Base-by-base conservation (phyloP, 441 rosid species). In the Aquilaria agallochum region DNA sequence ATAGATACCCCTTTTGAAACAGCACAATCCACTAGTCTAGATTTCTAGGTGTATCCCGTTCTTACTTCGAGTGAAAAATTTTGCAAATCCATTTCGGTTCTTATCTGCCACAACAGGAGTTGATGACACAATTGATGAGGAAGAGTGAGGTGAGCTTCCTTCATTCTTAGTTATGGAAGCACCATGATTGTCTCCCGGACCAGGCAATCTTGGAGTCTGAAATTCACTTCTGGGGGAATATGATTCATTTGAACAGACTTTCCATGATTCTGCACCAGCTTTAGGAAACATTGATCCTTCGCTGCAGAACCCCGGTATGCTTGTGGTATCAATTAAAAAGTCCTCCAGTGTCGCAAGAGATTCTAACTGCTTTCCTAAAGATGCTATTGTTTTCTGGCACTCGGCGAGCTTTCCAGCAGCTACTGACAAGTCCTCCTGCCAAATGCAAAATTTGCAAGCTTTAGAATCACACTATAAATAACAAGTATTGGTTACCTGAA, bases 271-370 rank as follows among this genome's bases (percentile, higher is more conserved):
- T 59, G 65, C 79, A 62, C 60, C 58, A 50, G 65, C 64, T 53
- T 58, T 59, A 9, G 76, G 46, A 63, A 64, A 53, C 58, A 50
- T 33, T 31, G 80, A 61, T 74, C 63, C 75, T 58, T 64, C 72
- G 2, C 61, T 53, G 64, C 78, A 56, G 20, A 78, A 72, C 53
- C 76, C 83, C 0, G 86, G 83, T 63, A 85, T 69, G 73, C 80
- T 75, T 8, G 75, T 68, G 50, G 96, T 85, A 76, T 90, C 96
- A 1, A 81, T 76, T 68, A 92, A 80, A 84, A 92, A 92, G 75
- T 92, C 96, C 73, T 92, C 98, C 13, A 90, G 79, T 30, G 97
- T 88, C 65, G 96, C 98, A 58, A 92, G 87, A 70, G 97, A 90
- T 52, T 88, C 86, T 58, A 92, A 75, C 68, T 90, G 98, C 75